Conservation (phyloP, 148 eudicot genomes). For the Persicaria tinctoria region DNA sequence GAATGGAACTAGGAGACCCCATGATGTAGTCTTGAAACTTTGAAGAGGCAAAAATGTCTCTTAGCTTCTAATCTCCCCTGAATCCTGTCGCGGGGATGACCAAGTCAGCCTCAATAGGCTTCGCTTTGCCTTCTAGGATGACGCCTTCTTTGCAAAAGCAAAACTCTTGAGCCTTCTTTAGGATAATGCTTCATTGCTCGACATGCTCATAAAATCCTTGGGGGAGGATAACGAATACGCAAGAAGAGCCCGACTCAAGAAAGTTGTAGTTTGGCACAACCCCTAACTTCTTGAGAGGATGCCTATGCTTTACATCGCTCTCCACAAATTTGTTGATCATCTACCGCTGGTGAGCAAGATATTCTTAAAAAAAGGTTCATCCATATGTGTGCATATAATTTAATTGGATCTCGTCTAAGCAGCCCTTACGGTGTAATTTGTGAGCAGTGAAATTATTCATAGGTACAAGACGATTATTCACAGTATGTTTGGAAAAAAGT, state of each 20-base stretch:
- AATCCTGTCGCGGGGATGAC: slow-evolving; percentile 63
- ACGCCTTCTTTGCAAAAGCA: slow-evolving; percentile 43
- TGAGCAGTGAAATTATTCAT: too few relatives aligned
- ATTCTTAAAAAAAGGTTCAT: not conserved
- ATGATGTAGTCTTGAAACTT: slow-evolving; percentile 23
- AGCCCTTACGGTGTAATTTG: too few relatives aligned
- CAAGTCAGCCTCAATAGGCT: slow-evolving; percentile 34
- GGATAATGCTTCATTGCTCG: slow-evolving; percentile 47
- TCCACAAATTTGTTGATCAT: slow-evolving; percentile 48
- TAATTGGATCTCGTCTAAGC: not conserved
- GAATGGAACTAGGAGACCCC: slow-evolving; percentile 21
- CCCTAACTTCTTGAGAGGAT: slow-evolving; percentile 28
- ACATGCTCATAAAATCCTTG: slow-evolving; percentile 42
- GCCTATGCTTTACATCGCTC: slow-evolving; percentile 38
- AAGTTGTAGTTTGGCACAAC: slow-evolving; percentile 59
- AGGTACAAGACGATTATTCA: too few relatives aligned
- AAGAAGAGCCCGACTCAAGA: slow-evolving; percentile 37
- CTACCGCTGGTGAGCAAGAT: slow-evolving; percentile 39
- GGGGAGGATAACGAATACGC: slow-evolving; percentile 33
- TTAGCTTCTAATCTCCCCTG: slow-evolving; percentile 42
- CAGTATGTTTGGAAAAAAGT: too few relatives aligned
- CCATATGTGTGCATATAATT: not conserved
- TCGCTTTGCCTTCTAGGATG: slow-evolving; percentile 26
- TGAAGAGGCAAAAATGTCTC: slow-evolving; percentile 31
- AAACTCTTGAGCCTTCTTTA: slow-evolving; percentile 37